phyloP scores from a whole-genome alignment of 495 filamentous ascomycete species.

The Lindgomyces ingoldianus region DNA sequence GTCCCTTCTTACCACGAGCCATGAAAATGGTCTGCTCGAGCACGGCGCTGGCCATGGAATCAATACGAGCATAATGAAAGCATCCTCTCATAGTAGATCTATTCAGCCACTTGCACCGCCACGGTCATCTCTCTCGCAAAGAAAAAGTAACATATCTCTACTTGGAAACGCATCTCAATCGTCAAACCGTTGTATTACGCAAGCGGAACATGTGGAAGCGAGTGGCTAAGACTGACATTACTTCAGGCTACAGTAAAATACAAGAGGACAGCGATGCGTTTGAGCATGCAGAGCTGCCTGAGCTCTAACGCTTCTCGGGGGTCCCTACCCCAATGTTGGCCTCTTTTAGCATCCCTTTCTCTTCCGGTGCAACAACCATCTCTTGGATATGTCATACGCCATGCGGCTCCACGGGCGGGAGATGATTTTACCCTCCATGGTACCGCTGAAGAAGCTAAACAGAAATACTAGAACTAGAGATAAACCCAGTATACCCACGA shows the following conservation, averaged over 20 bases:
- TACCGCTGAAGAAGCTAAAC: conserved; percentile 56
- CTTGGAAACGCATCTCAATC: too few relatives aligned
- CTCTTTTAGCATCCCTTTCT: not conserved
- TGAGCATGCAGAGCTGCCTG: not conserved
- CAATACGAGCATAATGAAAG: too few relatives aligned
- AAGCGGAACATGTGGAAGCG: too few relatives aligned
- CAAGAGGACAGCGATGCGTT: not conserved
- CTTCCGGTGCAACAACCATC: conserved; percentile 14
- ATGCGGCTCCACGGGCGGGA: conserved; percentile 30
- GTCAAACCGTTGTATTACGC: too few relatives aligned
- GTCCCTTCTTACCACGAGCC: too few relatives aligned
- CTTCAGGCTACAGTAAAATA: not conserved
- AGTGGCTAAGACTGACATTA: too few relatives aligned
- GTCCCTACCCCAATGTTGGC: not conserved
- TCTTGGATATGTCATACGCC: conserved; percentile 25
- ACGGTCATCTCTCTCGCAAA: too few relatives aligned
- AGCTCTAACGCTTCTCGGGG: not conserved
- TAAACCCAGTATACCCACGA: conserved; percentile 65
- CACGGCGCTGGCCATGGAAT: too few relatives aligned
- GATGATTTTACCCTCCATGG: conserved; percentile 47
- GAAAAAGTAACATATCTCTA: too few relatives aligned
- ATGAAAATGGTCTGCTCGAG: too few relatives aligned
- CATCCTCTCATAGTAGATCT: too few relatives aligned
- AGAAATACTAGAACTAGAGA: conserved; percentile 62
- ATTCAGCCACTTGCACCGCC: too few relatives aligned